phyloP scores from a whole-genome alignment of 495 filamentous ascomycete genomes.

The Penicillium verhagenii region DNA sequence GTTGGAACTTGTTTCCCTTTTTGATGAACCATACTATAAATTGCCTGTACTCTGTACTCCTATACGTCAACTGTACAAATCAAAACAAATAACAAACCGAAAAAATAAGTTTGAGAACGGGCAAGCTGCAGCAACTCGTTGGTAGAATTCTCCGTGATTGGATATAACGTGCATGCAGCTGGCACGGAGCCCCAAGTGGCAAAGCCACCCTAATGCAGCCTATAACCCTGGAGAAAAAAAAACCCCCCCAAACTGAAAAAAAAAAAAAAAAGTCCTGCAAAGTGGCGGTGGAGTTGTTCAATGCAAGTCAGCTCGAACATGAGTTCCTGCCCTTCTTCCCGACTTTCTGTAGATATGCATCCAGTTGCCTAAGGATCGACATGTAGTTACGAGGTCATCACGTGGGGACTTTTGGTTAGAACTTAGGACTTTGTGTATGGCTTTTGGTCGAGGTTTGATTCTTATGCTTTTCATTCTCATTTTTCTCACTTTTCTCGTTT shows the following conservation, averaged over 20 bases:
- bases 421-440: too few species aligned
- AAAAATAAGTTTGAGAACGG: not conserved
- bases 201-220: slow-evolving; percentile 11
- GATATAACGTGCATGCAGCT: slow-evolving; percentile 2
- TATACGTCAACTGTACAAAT: too few species aligned
- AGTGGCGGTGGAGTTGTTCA: slow-evolving; percentile 6
- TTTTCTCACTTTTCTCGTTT: too few species aligned
- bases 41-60: too few species aligned
- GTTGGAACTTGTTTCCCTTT: too few species aligned
- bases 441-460: too few species aligned
- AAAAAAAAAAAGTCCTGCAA: not conserved
- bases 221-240: not conserved
- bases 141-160: slow-evolving; percentile 22
- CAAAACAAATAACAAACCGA: not conserved
- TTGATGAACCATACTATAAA: too few species aligned
- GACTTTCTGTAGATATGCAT: too few species aligned
- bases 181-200: slow-evolving; percentile 23
- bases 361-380: slow-evolving; percentile 20
- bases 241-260: not conserved
- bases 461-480: too few species aligned
- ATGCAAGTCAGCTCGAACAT: slow-evolving; percentile 15
- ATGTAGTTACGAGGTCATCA: too few species aligned
- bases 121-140: not conserved
- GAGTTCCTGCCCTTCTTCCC: too few species aligned
- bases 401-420: not conserved